A percentile compares a stretch with the other conserved stretches of the same genome.
Conservation (phyloP, 2,329 filamentous ascomycete species). For the Penicillium sp. region DNA sequence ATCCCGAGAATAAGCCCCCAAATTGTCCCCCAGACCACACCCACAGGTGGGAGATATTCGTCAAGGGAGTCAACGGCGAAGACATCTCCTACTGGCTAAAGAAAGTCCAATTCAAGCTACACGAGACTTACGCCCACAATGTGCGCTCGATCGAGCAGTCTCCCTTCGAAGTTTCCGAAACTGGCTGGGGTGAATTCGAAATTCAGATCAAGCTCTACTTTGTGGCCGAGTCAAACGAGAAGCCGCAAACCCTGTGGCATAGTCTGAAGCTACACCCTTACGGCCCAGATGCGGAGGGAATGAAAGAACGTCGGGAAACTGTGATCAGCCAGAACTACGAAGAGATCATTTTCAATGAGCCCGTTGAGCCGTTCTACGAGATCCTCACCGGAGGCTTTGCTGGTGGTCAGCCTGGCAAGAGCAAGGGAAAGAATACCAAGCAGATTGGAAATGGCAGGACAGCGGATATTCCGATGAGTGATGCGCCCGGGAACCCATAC, state of each 20-base stretch:
- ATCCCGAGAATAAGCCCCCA: slow-evolving; percentile 71
- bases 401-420: slow-evolving; percentile 49
- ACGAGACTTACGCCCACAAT: slow-evolving; percentile 93
- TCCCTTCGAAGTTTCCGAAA: slow-evolving; percentile 83
- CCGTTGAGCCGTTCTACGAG: slow-evolving; percentile 88
- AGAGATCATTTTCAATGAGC: slow-evolving; percentile 96
- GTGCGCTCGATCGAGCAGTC: slow-evolving; percentile 80
- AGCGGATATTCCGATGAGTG: slow-evolving; percentile 70
- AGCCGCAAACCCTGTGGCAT: slow-evolving; percentile 93
- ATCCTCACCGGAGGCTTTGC: slow-evolving; percentile 70
- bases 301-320: slow-evolving; percentile 63
- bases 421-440: slow-evolving; percentile 58
- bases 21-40: slow-evolving; percentile 86
- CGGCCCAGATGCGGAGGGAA: slow-evolving; percentile 71
- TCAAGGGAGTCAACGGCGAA: slow-evolving; percentile 83
- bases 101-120: slow-evolving; percentile 96
- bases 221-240: slow-evolving; percentile 81
- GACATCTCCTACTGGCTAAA: slow-evolving; percentile 95
- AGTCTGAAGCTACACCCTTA: slow-evolving; percentile 89
- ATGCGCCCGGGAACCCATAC: slow-evolving; percentile 69
- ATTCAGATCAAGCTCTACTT: slow-evolving; percentile 96
- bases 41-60: slow-evolving; percentile 94
- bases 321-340: slow-evolving; percentile 83
- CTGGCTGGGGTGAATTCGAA: slow-evolving; percentile 97
- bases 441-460: slow-evolving; percentile 58